Conservation (phyloP, 1,139 yeast species). For the Suhomyces choctaworum region DNA sequence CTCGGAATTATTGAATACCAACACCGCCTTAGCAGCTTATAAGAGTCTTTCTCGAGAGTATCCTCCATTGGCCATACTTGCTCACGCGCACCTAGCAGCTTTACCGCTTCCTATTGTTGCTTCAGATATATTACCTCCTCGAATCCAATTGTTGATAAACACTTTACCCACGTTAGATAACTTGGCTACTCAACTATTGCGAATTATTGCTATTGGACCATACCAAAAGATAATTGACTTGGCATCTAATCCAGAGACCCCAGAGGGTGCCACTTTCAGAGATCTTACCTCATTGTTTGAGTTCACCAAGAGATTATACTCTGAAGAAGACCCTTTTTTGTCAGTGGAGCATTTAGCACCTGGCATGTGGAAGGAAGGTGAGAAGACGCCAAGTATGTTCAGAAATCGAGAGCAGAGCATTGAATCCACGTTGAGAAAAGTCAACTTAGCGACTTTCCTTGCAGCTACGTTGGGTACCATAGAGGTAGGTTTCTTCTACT, state of each 20-base stretch:
- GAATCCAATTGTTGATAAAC: conserved; percentile 61
- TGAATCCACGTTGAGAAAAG: conserved; percentile 73
- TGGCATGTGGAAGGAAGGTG: conserved; percentile 68
- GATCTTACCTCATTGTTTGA: conserved; percentile 75
- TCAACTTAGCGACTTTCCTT: conserved; percentile 82
- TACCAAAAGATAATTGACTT: conserved; percentile 72
- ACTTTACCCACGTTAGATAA: conserved; percentile 74
- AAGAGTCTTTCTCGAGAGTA: conserved; percentile 42
- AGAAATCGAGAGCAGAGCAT: conserved; percentile 63
- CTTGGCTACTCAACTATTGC: conserved; percentile 68
- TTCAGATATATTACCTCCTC: conserved; percentile 56
- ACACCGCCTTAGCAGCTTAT: conserved; percentile 46
- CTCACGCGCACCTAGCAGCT: conserved; percentile 58
- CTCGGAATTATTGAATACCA: conserved; percentile 43
- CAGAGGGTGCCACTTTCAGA: conserved; percentile 72
- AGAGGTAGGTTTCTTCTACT: conserved; percentile 83
- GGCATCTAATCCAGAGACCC: conserved; percentile 71
- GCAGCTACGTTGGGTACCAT: conserved; percentile 82
- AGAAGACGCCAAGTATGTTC: conserved; percentile 56
- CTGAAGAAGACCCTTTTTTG: conserved; percentile 67
- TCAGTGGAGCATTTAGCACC: conserved; percentile 61
- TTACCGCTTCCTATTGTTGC: conserved; percentile 59
- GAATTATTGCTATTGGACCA: conserved; percentile 67
- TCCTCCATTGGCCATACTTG: conserved; percentile 40
- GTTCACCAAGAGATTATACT: conserved; percentile 64